Conservation (phyloP, 306 rosid genomes). For the Nissolia schottii region DNA sequence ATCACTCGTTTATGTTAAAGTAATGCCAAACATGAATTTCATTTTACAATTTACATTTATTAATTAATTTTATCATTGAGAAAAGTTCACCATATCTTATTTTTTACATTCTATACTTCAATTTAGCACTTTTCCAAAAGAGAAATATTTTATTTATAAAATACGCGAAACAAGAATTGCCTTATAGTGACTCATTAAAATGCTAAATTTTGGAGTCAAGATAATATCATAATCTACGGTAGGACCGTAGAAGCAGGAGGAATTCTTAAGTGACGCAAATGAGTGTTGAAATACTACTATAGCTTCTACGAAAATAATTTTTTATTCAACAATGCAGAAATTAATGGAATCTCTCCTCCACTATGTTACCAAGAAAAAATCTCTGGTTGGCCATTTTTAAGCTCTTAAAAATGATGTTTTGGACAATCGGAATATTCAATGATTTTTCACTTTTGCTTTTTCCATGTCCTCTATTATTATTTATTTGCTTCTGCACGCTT, state of each 20-base stretch:
- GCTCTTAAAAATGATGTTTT: conserved; percentile 19
- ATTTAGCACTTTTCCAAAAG: not conserved
- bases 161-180: not conserved
- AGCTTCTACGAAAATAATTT: too few species aligned
- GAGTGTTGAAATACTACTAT: not conserved
- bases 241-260: not conserved
- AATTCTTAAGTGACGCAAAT: not conserved
- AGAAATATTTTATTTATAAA: not conserved
- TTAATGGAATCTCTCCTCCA: not conserved
- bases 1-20: too few species aligned
- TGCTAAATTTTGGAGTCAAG: not conserved
- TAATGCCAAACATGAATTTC: not conserved
- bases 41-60: too few species aligned
- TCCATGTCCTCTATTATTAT: conserved; percentile 9
- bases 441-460: conserved; percentile 32
- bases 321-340: not conserved
- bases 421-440: conserved; percentile 29
- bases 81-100: not conserved
- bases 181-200: not conserved
- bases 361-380: not conserved
- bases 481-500: conserved; percentile 51
- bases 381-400: not conserved
- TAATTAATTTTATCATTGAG: not conserved
- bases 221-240: not conserved
- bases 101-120: not conserved